Evolutionary conservation across 23 red algal genomes (phyloP).

Genomic region (Gracilaria vermiculophylla): DNA sequence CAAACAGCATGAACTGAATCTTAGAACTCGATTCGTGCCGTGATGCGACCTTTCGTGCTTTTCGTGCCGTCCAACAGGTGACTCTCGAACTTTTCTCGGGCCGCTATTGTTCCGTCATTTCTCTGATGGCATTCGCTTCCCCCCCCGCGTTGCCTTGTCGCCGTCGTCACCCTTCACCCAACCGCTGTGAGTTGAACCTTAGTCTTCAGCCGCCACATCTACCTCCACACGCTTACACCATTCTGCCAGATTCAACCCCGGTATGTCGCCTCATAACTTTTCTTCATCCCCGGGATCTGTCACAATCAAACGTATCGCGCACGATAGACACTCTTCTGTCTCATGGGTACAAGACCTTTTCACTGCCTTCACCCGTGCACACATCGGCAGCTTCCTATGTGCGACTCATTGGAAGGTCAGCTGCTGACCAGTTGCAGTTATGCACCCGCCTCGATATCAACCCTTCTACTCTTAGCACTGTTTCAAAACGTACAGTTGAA

Average conservation of each 20-base stretch:
- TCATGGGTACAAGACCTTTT: constrained; percentile 17
- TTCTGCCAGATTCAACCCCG: constrained; percentile 10
- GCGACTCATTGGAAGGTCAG: constrained; percentile 4
- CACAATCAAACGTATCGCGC: background rate
- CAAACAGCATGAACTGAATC: background rate
- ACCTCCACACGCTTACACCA: constrained; percentile 20
- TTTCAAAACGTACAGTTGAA: constrained; percentile 21
- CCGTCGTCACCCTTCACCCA: background rate
- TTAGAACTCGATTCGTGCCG: no score
- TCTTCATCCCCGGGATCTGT: constrained; percentile 1
- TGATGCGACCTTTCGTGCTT: background rate
- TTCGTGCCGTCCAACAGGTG: background rate
- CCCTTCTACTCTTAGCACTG: background rate
- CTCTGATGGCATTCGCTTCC: constrained; percentile 10
- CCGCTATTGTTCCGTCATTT: background rate
- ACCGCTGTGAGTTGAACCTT: background rate
- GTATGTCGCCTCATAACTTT: constrained; percentile 14
- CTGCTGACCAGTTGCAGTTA: constrained; percentile 7
- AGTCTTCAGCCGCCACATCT: constrained; percentile 13
- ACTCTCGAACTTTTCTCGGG: background rate
- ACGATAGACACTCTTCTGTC: background rate
- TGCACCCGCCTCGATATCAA: constrained; percentile 37
- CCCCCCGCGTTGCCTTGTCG: background rate
- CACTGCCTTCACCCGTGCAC: background rate
- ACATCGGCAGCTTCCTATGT: constrained; percentile 13